Conservation (phyloP, 2,329 filamentous ascomycete genomes). For the Ascochyta pisi region DNA sequence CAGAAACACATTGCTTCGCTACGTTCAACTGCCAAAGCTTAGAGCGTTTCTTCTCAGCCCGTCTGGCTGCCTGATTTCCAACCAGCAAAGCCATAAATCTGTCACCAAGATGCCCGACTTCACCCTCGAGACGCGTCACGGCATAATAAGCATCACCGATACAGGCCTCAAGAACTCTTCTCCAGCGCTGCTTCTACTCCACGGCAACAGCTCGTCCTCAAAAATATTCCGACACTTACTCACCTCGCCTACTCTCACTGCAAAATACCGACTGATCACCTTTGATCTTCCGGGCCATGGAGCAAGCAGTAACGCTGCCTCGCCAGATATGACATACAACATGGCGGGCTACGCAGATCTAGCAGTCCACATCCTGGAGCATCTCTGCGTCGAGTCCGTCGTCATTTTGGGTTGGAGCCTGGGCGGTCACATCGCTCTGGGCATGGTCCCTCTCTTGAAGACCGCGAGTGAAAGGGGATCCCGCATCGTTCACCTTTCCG, state of each 20-base stretch:
- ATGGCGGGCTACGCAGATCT: constrained; percentile 42
- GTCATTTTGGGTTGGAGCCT: constrained; percentile 44
- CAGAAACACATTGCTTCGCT: too few species aligned
- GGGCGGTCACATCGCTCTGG: constrained; percentile 43
- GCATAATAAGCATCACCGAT: constrained; percentile 32
- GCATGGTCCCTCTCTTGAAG: constrained; percentile 34
- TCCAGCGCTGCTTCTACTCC: constrained; percentile 39
- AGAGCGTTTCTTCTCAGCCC: too few species aligned
- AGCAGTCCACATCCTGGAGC: constrained; percentile 36
- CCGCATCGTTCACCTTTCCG: constrained; percentile 21
- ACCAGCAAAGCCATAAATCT: too few species aligned
- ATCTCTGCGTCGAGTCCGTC: constrained; percentile 28
- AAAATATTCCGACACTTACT: constrained; percentile 39
- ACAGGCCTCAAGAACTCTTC: constrained; percentile 24
- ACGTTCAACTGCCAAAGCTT: too few species aligned
- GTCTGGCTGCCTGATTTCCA: too few species aligned
- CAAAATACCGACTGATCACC: constrained; percentile 32
- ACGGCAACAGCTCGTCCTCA: constrained; percentile 41
- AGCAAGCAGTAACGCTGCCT: constrained; percentile 33
- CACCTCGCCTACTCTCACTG: constrained; percentile 15
- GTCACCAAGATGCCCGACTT: constrained; percentile 20
- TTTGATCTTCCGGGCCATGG: constrained; percentile 49
- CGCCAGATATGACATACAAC: constrained; percentile 34
- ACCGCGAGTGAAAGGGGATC: background rate
- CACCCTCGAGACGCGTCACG: constrained; percentile 29